phyloP scores from a whole-genome alignment of 1,139 yeast species.

The Candida freyschussii region DNA sequence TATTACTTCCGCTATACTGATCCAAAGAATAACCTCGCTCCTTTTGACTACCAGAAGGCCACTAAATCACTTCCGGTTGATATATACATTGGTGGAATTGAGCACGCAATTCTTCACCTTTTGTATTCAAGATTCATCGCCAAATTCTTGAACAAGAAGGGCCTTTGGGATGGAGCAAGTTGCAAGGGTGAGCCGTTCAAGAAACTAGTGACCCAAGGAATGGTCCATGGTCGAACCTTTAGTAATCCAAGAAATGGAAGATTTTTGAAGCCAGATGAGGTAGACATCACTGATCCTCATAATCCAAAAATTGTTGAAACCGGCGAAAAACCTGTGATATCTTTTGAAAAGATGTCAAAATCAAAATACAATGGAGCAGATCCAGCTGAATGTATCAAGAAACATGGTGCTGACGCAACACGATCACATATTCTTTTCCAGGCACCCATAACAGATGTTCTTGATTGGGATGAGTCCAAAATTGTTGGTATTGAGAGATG shows the following conservation, averaged over 20 bases:
- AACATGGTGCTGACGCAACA: conserved; percentile 90
- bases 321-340: conserved; percentile 47
- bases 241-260: conserved; percentile 67
- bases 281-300: conserved; percentile 38
- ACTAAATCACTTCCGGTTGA: conserved; percentile 73
- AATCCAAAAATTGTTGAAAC: conserved; percentile 45
- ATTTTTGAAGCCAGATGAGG: conserved; percentile 74
- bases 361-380: conserved; percentile 93
- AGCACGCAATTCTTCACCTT: conserved; percentile 90
- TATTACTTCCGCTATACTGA: conserved; percentile 84
- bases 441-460: conserved; percentile 79
- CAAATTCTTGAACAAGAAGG: conserved; percentile 64
- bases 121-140: conserved; percentile 80
- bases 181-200: conserved; percentile 73
- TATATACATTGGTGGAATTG: conserved; percentile 89
- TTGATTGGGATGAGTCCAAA: conserved; percentile 87
- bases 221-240: conserved; percentile 93
- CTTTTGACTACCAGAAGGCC: conserved; percentile 53
- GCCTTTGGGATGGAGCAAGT: conserved; percentile 52
- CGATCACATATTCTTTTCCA: conserved; percentile 92
- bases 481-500: conserved; percentile 86
- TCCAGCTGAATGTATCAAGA: conserved; percentile 69
- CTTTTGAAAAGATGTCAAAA: conserved; percentile 93
- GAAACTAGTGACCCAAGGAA: conserved; percentile 85
- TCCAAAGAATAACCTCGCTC: conserved; percentile 48